These are phyloP conservation scores for Saussurea involucrata DNA, from an alignment of 129 eudicot species.

Conservation along the genomic window DNA sequence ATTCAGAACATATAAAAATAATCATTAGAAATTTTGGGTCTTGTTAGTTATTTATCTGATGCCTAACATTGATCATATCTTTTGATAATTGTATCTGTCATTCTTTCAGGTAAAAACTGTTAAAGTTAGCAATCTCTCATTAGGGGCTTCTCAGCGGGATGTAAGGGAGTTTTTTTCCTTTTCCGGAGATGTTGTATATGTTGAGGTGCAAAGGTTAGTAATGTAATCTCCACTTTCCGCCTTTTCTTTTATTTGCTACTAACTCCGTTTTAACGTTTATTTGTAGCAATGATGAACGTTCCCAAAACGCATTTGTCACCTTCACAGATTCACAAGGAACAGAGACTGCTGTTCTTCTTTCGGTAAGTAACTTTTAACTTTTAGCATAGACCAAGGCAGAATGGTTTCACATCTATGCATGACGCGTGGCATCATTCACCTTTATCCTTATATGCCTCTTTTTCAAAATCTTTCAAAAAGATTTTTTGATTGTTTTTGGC, in stretches of 20 bases:
- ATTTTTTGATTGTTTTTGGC: too few relatives aligned
- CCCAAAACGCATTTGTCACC: conserved; percentile 79
- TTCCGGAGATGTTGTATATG: conserved; percentile 79
- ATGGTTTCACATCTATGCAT: not conserved
- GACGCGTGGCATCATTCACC: not conserved
- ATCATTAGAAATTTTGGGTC: not conserved
- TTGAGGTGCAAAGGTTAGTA: conserved; percentile 80
- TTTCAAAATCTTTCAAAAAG: not conserved
- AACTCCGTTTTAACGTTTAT: not conserved
- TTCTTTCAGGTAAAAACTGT: conserved; percentile 57
- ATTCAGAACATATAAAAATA: not conserved
- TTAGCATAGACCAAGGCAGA: too few relatives aligned
- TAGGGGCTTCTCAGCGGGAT: conserved; percentile 74
- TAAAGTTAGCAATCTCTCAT: conserved; percentile 85
- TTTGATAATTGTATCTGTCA: not conserved
- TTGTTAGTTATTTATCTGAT: not conserved
- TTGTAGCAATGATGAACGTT: conserved; percentile 61
- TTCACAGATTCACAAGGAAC: conserved; percentile 89
- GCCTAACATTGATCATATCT: not conserved
- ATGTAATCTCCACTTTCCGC: not conserved
- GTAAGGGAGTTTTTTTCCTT: conserved; percentile 87
- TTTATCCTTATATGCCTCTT: not conserved
- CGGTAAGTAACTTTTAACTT: conserved; percentile 41
- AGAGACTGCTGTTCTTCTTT: conserved; percentile 87
- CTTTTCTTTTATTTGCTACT: not conserved